These are phyloP conservation scores for Curvularia spicifera DNA, from an alignment of 2,329 filamentous ascomycete species.

Conservation along the genomic window DNA sequence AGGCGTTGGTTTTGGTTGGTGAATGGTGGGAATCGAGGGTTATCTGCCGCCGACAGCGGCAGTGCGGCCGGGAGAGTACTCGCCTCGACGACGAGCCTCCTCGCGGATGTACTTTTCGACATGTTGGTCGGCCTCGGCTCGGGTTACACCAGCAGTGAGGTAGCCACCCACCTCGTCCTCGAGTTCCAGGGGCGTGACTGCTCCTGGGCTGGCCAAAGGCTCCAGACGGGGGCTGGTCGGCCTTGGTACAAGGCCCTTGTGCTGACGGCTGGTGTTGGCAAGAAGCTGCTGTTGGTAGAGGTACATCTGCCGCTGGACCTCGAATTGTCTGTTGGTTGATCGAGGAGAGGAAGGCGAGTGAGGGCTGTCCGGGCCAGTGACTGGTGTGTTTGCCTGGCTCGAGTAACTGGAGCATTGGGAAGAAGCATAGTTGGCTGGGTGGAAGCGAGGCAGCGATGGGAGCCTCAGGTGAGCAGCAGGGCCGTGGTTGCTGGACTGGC, in stretches of 20 bases:
- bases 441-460: slow-evolving; percentile 59
- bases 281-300: slow-evolving; percentile 56
- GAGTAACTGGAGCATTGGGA: slow-evolving; percentile 49
- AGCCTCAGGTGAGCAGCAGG: slow-evolving; percentile 52
- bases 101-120: slow-evolving; percentile 57
- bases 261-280: slow-evolving; percentile 38
- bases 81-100: slow-evolving; percentile 50
- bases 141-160: slow-evolving; percentile 53
- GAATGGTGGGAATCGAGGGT: slow-evolving; percentile 23
- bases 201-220: slow-evolving; percentile 59
- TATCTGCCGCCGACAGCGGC: slow-evolving; percentile 42
- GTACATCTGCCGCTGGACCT: slow-evolving; percentile 58
- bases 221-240: slow-evolving; percentile 57
- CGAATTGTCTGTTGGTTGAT: slow-evolving; percentile 51
- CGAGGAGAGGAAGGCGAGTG: slow-evolving; percentile 55
- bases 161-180: slow-evolving; percentile 53
- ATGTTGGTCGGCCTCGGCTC: slow-evolving; percentile 48
- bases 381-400: slow-evolving; percentile 47
- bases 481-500: slow-evolving; percentile 44
- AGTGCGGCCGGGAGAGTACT: slow-evolving; percentile 40
- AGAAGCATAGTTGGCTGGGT: slow-evolving; percentile 59
- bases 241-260: slow-evolving; percentile 37
- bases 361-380: slow-evolving; percentile 50
- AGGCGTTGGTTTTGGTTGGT: slow-evolving; percentile 5
- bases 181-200: slow-evolving; percentile 60